Evolutionary conservation across 805 yeast species (phyloP), one percentile per base, ranked within the genome.

Genomic region (Cyberlindnera euphorbiae): DNA sequence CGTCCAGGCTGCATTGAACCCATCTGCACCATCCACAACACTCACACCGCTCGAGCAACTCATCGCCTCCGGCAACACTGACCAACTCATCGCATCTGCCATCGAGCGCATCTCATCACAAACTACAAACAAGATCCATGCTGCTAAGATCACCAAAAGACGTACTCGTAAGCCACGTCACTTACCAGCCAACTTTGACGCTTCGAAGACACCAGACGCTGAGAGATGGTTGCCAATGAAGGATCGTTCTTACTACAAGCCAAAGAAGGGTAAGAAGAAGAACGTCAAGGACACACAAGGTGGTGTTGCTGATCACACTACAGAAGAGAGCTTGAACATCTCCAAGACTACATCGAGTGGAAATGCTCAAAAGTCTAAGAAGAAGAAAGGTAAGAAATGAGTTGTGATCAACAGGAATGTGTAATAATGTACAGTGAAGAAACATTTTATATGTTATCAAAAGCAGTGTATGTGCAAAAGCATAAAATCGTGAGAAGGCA

Each of bases 211-310:
- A 16, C 65, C 74, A 4, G 82, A 81, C 49, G 72, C 75, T 13
- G 97, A 89, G 59, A 80, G 97, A 63, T 89, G 97, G 97, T 60
- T 90, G 33, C 95, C 96, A 16, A 50, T 83, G 70, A 82, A 79
- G 55, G 94, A 89, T 55, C 76, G 97, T 58, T 73, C 88, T 6
- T 76, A 79, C 50, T 88, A 82, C 63, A 85, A 77, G 59, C 85
- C 94, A 11, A 82, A 84, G 55, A 79, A 77, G 64, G 75, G 79
- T 46, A 64, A 64, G 46, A 44, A 55, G 36, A 44, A 39, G 33
- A 32, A 31, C 17, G 47, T 51, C 6, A 63, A 65, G 6, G 75
- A 69, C 32, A 75, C 82, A 0, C 85, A 79, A 55, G 87, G 85
- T 50, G 81, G 80, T 26, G 46, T 60, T 22, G 71, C 72, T 11